Percentiles rank a stretch among this genome's conserved stretches.
Conservation (phyloP, 2,329 filamentous ascomycete species). For the Arthrobotrys megalospora region DNA sequence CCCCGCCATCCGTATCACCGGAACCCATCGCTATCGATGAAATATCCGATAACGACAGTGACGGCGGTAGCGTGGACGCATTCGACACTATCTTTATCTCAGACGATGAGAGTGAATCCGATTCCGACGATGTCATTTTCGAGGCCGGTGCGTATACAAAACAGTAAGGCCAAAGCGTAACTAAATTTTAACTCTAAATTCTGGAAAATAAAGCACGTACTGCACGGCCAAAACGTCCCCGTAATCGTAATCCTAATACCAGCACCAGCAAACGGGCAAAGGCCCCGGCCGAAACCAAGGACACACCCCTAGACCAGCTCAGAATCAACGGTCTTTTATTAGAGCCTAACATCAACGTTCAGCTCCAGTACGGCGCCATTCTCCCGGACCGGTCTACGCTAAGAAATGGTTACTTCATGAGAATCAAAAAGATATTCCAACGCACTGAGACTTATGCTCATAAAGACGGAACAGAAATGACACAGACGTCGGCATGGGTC, state of each 20-base stretch:
- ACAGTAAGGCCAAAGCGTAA: background rate
- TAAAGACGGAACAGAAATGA: constrained; percentile 43
- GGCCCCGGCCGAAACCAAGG: constrained; percentile 16
- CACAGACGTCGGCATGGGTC: constrained; percentile 28
- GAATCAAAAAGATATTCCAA: constrained; percentile 48
- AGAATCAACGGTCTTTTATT: constrained; percentile 47
- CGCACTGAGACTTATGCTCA: constrained; percentile 36
- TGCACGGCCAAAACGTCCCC: constrained; percentile 14
- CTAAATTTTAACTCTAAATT: background rate
- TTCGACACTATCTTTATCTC: constrained; percentile 48
- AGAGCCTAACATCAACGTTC: constrained; percentile 32
- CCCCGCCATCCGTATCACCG: background rate
- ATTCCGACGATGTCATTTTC: constrained; percentile 48
- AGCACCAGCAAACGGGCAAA: constrained; percentile 13
- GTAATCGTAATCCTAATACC: constrained; percentile 11
- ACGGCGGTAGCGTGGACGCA: constrained; percentile 23
- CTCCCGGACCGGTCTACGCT: constrained; percentile 26
- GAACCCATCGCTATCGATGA: constrained; percentile 9
- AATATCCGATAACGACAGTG: background rate
- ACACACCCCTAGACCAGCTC: constrained; percentile 28
- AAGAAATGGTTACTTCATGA: constrained; percentile 49
- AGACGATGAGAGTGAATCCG: constrained; percentile 30
- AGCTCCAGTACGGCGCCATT: constrained; percentile 36
- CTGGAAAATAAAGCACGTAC: constrained; percentile 7
- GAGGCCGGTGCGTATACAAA: constrained; percentile 28